phyloP scores from a whole-genome alignment of 192 early-diverging fungal genomes.

The Fimicolochytrium jonesii region DNA sequence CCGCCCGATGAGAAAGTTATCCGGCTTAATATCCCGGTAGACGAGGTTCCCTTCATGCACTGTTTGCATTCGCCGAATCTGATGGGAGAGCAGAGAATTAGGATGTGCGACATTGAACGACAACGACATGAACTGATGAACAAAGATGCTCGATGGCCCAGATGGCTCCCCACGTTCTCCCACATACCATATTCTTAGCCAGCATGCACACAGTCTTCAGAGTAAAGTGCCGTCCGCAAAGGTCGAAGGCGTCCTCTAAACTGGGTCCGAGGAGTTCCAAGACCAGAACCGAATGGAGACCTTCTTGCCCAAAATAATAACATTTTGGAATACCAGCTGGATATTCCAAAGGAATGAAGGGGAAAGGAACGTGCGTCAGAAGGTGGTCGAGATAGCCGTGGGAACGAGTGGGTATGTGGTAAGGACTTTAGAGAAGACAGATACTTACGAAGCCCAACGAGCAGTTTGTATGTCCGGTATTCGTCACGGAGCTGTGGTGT shows the following conservation, averaged over 20 bases:
- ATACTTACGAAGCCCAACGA: slow-evolving; percentile 59
- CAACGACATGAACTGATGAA: too few relatives aligned
- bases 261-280: slow-evolving; percentile 92
- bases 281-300: slow-evolving; percentile 90
- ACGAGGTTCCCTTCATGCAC: slow-evolving; percentile 94
- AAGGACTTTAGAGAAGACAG: too few relatives aligned
- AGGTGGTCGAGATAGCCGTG: too few relatives aligned
- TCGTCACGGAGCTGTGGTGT: slow-evolving; percentile 96
- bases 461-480: slow-evolving; percentile 91
- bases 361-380: too few relatives aligned
- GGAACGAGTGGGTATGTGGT: background rate
- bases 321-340: slow-evolving; percentile 81
- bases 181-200: slow-evolving; percentile 86
- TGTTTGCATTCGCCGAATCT: slow-evolving; percentile 83
- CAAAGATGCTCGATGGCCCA: too few relatives aligned
- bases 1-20: slow-evolving; percentile 94
- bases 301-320: slow-evolving; percentile 96
- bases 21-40: slow-evolving; percentile 98
- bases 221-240: slow-evolving; percentile 85
- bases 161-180: background rate
- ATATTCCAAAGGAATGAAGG: too few relatives aligned
- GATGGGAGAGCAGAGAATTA: too few relatives aligned
- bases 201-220: slow-evolving; percentile 95
- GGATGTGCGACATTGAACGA: background rate
- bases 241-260: slow-evolving; percentile 95